Conservation (phyloP, 208 protist species). For the Endotrypanum monterogeii region DNA sequence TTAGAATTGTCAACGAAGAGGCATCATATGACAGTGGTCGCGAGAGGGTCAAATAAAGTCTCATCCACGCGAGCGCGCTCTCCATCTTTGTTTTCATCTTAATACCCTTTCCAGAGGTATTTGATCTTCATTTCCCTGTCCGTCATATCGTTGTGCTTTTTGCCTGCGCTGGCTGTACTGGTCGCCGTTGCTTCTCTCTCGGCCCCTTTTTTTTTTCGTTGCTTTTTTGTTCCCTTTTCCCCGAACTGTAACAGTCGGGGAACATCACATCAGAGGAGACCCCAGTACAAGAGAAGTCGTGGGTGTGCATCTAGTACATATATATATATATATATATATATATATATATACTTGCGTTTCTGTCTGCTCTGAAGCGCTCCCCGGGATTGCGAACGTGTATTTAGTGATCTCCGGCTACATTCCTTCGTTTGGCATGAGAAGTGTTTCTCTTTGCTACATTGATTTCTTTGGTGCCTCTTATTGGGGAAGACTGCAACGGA, state of each 20-base stretch:
- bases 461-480: not conserved
- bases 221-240: not conserved
- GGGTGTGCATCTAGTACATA: too few species aligned
- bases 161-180: not conserved
- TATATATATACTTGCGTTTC: not conserved
- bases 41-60: not conserved
- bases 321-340: too few species aligned
- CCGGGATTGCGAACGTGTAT: not conserved
- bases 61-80: not conserved
- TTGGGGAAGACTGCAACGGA: not conserved
- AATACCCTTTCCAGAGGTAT: not conserved
- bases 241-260: not conserved
- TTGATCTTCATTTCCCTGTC: conserved; percentile 6
- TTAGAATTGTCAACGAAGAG: not conserved
- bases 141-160: not conserved
- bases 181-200: not conserved
- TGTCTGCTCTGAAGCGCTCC: not conserved
- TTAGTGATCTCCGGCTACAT: not conserved
- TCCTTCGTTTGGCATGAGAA: not conserved
- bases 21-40: too few species aligned
- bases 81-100: not conserved
- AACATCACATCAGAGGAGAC: not conserved
- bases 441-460: not conserved
- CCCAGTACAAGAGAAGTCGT: not conserved
- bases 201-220: not conserved